These are phyloP conservation scores for Penicillium sp. DNA, from an alignment of 2,329 filamentous ascomycete species.

Conservation along the genomic window DNA sequence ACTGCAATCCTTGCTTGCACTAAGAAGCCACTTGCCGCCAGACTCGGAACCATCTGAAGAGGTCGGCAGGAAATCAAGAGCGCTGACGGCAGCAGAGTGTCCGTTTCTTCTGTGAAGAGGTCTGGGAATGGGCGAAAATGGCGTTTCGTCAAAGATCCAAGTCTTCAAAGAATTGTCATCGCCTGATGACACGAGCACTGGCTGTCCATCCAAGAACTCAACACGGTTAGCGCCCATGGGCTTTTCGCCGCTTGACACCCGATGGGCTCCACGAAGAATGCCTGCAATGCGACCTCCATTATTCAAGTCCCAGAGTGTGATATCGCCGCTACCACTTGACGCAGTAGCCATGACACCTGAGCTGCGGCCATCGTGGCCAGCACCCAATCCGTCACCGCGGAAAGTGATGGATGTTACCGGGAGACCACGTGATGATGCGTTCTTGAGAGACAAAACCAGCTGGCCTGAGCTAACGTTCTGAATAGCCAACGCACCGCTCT, in stretches of 20 bases:
- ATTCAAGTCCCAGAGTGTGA: constrained; percentile 96
- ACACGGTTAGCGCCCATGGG: constrained; percentile 77
- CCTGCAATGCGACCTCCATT: constrained; percentile 82
- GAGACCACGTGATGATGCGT: constrained; percentile 58
- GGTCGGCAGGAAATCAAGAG: constrained; percentile 78
- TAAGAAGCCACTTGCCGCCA: constrained; percentile 90
- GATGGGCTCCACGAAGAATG: constrained; percentile 82
- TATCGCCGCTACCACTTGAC: constrained; percentile 73
- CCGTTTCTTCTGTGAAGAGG: constrained; percentile 83
- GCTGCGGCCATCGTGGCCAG: constrained; percentile 79
- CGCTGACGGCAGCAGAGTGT: constrained; percentile 81
- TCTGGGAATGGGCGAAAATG: constrained; percentile 81
- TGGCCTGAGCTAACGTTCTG: constrained; percentile 80
- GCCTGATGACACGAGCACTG: constrained; percentile 84
- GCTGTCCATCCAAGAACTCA: constrained; percentile 85
- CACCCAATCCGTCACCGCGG: constrained; percentile 81
- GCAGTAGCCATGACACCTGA: constrained; percentile 94
- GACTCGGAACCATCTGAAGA: constrained; percentile 86
- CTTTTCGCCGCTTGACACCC: constrained; percentile 54
- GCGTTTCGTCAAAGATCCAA: constrained; percentile 93
- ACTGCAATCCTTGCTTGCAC: constrained; percentile 82
- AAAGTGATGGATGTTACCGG: constrained; percentile 83
- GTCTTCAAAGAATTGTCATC: constrained; percentile 91
- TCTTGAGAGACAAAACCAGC: constrained; percentile 65
- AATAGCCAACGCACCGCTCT: constrained; percentile 72